These are phyloP conservation scores for Backusella psychrophila DNA, from an alignment of 192 early-diverging fungal species.

Conservation along the genomic window DNA sequence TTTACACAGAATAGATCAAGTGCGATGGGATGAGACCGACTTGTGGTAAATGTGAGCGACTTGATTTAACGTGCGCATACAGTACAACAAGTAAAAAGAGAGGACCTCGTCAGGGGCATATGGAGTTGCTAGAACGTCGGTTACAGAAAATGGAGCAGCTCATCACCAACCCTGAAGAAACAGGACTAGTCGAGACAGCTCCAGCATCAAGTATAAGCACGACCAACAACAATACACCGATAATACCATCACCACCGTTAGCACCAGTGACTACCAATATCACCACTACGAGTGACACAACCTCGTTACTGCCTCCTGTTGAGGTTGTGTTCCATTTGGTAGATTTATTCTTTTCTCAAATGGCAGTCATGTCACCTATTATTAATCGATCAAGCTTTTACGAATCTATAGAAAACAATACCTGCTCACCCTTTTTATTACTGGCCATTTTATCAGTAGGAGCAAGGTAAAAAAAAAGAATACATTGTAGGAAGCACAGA, in stretches of 20 bases:
- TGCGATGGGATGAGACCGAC: conserved; percentile 79
- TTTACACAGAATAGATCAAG: conserved; percentile 50
- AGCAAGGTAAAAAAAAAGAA: conserved; percentile 29
- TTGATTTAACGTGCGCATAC: conserved; percentile 70
- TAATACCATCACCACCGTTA: neutral
- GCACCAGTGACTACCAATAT: neutral
- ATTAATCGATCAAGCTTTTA: conserved; percentile 48
- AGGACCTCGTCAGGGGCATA: conserved; percentile 81
- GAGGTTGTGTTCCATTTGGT: conserved; percentile 52
- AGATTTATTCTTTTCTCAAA: conserved; percentile 44
- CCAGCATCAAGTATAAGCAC: neutral
- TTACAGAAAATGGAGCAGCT: conserved; percentile 77
- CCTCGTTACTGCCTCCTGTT: conserved; percentile 30
- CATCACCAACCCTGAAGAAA: conserved; percentile 33
- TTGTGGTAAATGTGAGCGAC: conserved; percentile 80
- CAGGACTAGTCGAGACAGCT: neutral
- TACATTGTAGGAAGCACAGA: no score
- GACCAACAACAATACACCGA: neutral
- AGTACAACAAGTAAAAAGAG: conserved; percentile 84
- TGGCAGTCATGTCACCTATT: conserved; percentile 43
- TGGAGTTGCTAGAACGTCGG: conserved; percentile 72
- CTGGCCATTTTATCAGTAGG: conserved; percentile 43
- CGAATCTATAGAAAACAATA: conserved; percentile 40
- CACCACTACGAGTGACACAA: neutral
- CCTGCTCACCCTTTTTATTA: conserved; percentile 42